A percentile compares a stretch with the other conserved stretches of the same genome.
phyloP scores from a whole-genome alignment of 805 yeast species.

The Saccharomycopsis lassenensis region DNA sequence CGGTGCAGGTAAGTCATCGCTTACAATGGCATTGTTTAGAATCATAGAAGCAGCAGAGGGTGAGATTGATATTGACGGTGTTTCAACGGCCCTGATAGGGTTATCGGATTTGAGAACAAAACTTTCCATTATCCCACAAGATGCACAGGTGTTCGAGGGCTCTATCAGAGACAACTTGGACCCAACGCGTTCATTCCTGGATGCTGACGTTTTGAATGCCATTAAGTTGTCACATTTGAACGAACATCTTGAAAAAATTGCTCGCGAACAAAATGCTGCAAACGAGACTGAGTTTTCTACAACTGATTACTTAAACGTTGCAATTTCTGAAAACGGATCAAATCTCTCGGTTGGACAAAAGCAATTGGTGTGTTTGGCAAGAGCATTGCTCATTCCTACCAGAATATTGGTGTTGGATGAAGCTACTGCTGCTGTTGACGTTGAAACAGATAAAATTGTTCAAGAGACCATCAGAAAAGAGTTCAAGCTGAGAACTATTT shows the following conservation, averaged over 20 bases:
- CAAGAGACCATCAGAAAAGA: slow-evolving; percentile 71
- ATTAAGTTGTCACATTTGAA: slow-evolving; percentile 71
- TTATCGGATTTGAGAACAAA: slow-evolving; percentile 65
- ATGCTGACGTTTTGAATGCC: slow-evolving; percentile 76
- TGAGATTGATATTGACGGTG: slow-evolving; percentile 58
- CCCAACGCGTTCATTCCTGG: slow-evolving; percentile 58
- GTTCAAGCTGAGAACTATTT: slow-evolving; percentile 64
- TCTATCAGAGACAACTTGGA: slow-evolving; percentile 78
- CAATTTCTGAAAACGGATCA: slow-evolving; percentile 55
- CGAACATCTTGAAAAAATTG: slow-evolving; percentile 45
- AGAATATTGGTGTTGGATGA: slow-evolving; percentile 67
- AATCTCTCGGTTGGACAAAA: slow-evolving; percentile 71
- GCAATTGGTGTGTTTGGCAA: slow-evolving; percentile 70
- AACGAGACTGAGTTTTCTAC: slow-evolving; percentile 22
- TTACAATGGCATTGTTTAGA: slow-evolving; percentile 75
- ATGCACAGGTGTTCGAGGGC: slow-evolving; percentile 86
- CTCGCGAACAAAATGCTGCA: slow-evolving; percentile 34
- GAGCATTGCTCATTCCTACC: slow-evolving; percentile 58
- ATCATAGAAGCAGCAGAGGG: slow-evolving; percentile 65
- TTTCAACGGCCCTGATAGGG: slow-evolving; percentile 59
- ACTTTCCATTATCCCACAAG: slow-evolving; percentile 85
- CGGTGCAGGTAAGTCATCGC: slow-evolving; percentile 90
- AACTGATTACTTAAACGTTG: slow-evolving; percentile 30
- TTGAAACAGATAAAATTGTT: slow-evolving; percentile 66
- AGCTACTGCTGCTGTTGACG: slow-evolving; percentile 86